Percentiles rank a stretch among this genome's conserved stretches.
Conservation (phyloP, 2,329 filamentous ascomycete genomes). For the Tolypocladium cylindrosporum region DNA sequence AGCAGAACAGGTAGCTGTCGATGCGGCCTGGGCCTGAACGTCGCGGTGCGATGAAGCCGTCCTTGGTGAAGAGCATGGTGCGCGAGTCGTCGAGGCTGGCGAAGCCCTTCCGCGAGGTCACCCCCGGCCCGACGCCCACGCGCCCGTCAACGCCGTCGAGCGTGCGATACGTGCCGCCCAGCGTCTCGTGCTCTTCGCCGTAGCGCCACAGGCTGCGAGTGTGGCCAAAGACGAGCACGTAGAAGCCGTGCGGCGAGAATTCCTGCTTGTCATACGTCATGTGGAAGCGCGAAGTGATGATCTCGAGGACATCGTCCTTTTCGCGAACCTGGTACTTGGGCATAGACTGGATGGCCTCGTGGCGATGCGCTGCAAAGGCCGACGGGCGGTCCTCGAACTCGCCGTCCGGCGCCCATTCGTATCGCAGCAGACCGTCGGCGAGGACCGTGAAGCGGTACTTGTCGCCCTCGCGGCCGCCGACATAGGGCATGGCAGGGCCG, state of each 20-base stretch:
- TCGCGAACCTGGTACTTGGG: slow-evolving; percentile 39
- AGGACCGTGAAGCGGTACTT: slow-evolving; percentile 52
- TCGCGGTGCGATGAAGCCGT: slow-evolving; percentile 41
- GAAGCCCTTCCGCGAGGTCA: slow-evolving; percentile 40
- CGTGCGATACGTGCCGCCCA: slow-evolving; percentile 42
- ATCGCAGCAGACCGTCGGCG: slow-evolving; percentile 45
- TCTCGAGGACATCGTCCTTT: slow-evolving; percentile 35
- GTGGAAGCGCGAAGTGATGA: slow-evolving; percentile 44
- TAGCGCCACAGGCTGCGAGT: slow-evolving; percentile 37
- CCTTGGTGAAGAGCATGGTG: slow-evolving; percentile 44
- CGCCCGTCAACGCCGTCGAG: slow-evolving; percentile 44
- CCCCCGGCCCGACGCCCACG: slow-evolving; percentile 36
- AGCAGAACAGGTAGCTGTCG: slow-evolving; percentile 51
- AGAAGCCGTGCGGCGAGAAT: slow-evolving; percentile 42
- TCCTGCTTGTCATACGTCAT: slow-evolving; percentile 47
- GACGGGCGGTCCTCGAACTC: slow-evolving; percentile 53
- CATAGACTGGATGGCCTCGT: slow-evolving; percentile 20
- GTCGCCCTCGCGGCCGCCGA: slow-evolving; percentile 9
- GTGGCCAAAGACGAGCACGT: slow-evolving; percentile 29
- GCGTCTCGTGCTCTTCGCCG: slow-evolving; percentile 28
- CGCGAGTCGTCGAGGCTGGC: slow-evolving; percentile 42
- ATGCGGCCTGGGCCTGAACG: slow-evolving; percentile 28
- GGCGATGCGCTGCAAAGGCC: slow-evolving; percentile 48
- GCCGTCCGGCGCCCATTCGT: slow-evolving; percentile 51
- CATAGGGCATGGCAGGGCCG: slow-evolving; percentile 1